Evolutionary conservation across 768 basidiomycete species (phyloP).

Genomic region (Lentinula sp.): DNA sequence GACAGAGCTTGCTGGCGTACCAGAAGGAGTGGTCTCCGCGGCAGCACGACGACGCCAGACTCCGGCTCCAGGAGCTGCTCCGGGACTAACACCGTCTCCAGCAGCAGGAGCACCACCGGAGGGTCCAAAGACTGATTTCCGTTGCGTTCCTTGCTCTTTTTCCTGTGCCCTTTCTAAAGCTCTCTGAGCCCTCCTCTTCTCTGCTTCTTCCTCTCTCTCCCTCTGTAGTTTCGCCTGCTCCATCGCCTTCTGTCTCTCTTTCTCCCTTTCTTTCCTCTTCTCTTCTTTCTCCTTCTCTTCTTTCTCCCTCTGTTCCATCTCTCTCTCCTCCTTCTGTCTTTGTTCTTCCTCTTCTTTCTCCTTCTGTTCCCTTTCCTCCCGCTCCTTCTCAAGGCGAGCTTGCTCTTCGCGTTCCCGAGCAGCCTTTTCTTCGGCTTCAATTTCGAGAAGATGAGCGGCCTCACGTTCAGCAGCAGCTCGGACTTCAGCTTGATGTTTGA

Average conservation of each 20-base stretch:
- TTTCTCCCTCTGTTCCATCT: not conserved
- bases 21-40: conserved; percentile 10
- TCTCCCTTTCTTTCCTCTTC: conserved; percentile 49
- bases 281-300: not conserved
- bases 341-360: not conserved
- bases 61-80: not conserved
- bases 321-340: not conserved
- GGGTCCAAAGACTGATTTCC: too few relatives aligned
- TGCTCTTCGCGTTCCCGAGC: conserved; percentile 9
- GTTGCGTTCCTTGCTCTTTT: conserved; percentile 12
- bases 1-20: conserved; percentile 8
- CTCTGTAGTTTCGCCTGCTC: conserved; percentile 55
- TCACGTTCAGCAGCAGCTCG: conserved; percentile 38
- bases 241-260: conserved; percentile 45
- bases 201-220: conserved; percentile 70
- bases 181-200: conserved; percentile 36
- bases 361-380: not conserved
- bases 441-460: conserved; percentile 45
- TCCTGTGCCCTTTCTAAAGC: conserved; percentile 26
- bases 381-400: not conserved
- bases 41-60: conserved; percentile 18
- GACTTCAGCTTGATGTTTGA: conserved; percentile 59
- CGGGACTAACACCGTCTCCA: not conserved
- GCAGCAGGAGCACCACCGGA: not conserved
- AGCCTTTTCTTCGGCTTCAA: conserved; percentile 44